Evolutionary conservation across 805 yeast species (phyloP).

Genomic region (Candida yuanshanica): DNA sequence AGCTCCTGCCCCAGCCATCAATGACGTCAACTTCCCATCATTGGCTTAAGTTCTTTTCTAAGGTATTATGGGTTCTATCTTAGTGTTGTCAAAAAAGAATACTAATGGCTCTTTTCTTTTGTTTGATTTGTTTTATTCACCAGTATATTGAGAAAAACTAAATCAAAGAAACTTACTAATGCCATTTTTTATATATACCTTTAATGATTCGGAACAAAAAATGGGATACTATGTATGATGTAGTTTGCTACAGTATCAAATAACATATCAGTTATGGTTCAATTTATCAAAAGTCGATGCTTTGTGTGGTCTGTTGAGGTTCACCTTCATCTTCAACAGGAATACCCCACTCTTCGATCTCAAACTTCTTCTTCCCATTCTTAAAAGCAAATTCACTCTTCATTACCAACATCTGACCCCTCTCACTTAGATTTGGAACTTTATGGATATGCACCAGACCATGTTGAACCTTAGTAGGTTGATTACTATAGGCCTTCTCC

Average conservation of each 20-base stretch:
- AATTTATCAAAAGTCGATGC: conserved; percentile 18
- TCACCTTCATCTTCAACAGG: conserved; percentile 74
- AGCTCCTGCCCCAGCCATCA: neutral
- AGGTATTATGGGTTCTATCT: neutral
- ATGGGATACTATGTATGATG: neutral
- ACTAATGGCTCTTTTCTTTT: neutral
- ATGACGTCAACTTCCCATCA: conserved; percentile 1
- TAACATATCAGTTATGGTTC: too few species aligned
- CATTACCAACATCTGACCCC: conserved; percentile 74
- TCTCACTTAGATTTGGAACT: conserved; percentile 63
- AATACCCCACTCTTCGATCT: conserved; percentile 92
- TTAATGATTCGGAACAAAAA: conserved; percentile 1
- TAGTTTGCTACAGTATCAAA: too few species aligned
- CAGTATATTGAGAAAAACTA: neutral
- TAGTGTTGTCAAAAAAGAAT: neutral
- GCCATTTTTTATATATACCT: neutral
- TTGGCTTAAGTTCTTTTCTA: neutral
- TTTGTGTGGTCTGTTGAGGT: conserved; percentile 20
- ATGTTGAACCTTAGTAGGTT: conserved; percentile 74
- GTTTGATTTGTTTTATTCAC: neutral
- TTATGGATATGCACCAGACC: conserved; percentile 77
- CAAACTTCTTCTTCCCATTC: conserved; percentile 77
- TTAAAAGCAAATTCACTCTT: conserved; percentile 79
- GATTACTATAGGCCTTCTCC: conserved; percentile 64
- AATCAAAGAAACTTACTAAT: neutral